A percentile compares a stretch with the other conserved stretches of the same genome.
These are phyloP conservation scores for Saccharomyces hybrid DNA, from an alignment of 1,139 yeast species.

Conservation along the genomic window DNA sequence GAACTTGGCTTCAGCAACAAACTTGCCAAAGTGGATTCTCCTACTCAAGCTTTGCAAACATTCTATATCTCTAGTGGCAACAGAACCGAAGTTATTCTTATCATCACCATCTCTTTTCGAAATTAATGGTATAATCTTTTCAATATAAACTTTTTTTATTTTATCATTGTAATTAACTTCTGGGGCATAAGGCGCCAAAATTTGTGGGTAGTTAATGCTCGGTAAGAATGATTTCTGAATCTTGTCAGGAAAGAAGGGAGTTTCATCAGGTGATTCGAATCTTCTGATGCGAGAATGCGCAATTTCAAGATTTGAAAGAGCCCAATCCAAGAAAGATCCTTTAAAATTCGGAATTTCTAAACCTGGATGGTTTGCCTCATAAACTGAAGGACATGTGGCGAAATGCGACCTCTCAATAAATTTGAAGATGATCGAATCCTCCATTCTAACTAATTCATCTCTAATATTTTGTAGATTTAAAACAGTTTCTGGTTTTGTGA, in stretches of 20 bases:
- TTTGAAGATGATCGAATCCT: slow-evolving; percentile 88
- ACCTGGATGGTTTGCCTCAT: slow-evolving; percentile 46
- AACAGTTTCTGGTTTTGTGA: slow-evolving; percentile 74
- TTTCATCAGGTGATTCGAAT: slow-evolving; percentile 90
- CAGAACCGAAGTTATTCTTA: slow-evolving; percentile 79
- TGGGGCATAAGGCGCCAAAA: slow-evolving; percentile 64
- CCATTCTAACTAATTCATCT: slow-evolving; percentile 82
- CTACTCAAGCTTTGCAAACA: slow-evolving; percentile 84
- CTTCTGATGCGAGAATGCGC: slow-evolving; percentile 81
- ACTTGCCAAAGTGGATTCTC: slow-evolving; percentile 92
- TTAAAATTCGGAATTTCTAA: slow-evolving; percentile 53
- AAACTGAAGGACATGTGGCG: slow-evolving; percentile 66
- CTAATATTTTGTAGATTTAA: slow-evolving; percentile 76
- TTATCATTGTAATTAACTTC: slow-evolving; percentile 69
- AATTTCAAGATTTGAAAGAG: slow-evolving; percentile 64
- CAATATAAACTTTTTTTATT: slow-evolving; percentile 59
- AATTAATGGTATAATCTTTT: slow-evolving; percentile 64
- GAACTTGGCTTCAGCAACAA: slow-evolving; percentile 93
- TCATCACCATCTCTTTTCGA: slow-evolving; percentile 69
- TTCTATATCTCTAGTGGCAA: slow-evolving; percentile 77
- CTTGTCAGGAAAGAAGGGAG: slow-evolving; percentile 75
- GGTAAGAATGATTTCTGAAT: slow-evolving; percentile 69
- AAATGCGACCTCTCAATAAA: slow-evolving; percentile 91
- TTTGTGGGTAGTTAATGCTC: slow-evolving; percentile 64
- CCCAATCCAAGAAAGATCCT: slow-evolving; percentile 85